Base-by-base conservation (phyloP, 2,329 filamentous ascomycete species). In the Hypoxylon sp. region DNA sequence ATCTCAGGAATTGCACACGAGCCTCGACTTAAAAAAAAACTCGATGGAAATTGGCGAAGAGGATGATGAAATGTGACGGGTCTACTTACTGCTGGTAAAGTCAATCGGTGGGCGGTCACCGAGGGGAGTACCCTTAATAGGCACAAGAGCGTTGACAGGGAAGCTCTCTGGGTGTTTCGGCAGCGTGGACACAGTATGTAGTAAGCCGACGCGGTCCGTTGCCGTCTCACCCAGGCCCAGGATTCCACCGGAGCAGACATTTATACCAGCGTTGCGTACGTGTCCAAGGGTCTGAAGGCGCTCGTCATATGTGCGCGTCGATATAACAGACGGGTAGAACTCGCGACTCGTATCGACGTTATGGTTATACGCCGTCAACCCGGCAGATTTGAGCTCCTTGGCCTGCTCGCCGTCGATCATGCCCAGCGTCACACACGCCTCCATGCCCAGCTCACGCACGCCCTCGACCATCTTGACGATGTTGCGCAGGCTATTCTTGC, bases 351-450 rank as follows among this genome's bases (percentile, higher is more conserved):
- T 97, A 80, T 97, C 93, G 69, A 97, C 85, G 76, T 97, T 97
- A 84, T 97, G 93, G 80, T 97, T 97, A 80, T 97, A 97, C 0
- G 93, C 93, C 14, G 93, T 97, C 72, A 97, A 80, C 0, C 93
- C 93, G 0, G 93, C 93, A 1, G 88, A 88, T 76, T 93, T 93
- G 69, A 97, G 85, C 80, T 96, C 91, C 74, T 87, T 86, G 26
- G 93, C 93, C 82, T 97, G 93, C 70, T 84, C 83, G 4, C 83
- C 85, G 78, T 97, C 92, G 72, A 97, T 93, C 93, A 97, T 97
- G 71, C 93, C 93, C 18, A 97, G 85, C 1, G 93, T 97, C n/a
- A 97, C 93, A 77, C 93, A 97, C 6, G 89, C 90, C 78, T 97
- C 93, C 92, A 97, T 95, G 49, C 90, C 92, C 85, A 97, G 85